phyloP scores from a whole-genome alignment of 1,284 basidiomycete genomes.

The Leccinum fallax region DNA sequence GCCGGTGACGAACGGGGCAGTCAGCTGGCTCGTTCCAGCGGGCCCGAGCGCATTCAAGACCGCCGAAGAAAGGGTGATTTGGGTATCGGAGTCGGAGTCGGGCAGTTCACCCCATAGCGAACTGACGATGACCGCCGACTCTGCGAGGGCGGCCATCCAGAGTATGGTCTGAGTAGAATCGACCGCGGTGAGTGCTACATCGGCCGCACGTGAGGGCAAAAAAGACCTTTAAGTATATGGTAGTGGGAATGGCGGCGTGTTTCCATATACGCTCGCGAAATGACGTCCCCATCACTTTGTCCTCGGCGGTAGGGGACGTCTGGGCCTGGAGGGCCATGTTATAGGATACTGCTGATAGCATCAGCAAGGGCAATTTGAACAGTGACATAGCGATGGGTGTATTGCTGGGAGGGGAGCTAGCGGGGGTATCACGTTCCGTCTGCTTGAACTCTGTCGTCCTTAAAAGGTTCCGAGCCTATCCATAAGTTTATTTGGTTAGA shows the following conservation, averaged over 20 bases:
- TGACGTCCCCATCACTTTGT: constrained; percentile 8
- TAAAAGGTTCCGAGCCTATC: not conserved
- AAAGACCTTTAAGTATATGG: constrained; percentile 8
- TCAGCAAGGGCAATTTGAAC: constrained; percentile 9
- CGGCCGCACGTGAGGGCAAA: not conserved
- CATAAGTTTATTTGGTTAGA: constrained; percentile 3
- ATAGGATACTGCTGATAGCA: constrained; percentile 6
- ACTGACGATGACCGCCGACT: constrained; percentile 9
- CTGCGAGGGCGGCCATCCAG: constrained; percentile 8
- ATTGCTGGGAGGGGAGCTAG: not conserved
- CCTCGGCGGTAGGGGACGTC: not conserved
- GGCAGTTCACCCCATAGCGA: not conserved
- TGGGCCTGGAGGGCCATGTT: constrained; percentile 4
- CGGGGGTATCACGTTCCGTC: not conserved
- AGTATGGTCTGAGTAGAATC: not conserved
- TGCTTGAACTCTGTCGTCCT: not conserved
- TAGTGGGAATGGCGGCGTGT: not conserved
- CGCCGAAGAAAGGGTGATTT: not conserved
- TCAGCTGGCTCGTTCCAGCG: constrained; percentile 9
- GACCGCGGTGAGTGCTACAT: not conserved
- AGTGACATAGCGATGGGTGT: constrained; percentile 5
- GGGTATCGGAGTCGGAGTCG: not conserved
- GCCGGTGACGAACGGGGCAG: constrained; percentile 16
- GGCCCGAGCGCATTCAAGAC: constrained; percentile 12
- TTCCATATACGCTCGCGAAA: constrained; percentile 7